Evolutionary conservation across 2,329 filamentous ascomycete genomes (phyloP).

Genomic region (Aureobasidium melanogenum): DNA sequence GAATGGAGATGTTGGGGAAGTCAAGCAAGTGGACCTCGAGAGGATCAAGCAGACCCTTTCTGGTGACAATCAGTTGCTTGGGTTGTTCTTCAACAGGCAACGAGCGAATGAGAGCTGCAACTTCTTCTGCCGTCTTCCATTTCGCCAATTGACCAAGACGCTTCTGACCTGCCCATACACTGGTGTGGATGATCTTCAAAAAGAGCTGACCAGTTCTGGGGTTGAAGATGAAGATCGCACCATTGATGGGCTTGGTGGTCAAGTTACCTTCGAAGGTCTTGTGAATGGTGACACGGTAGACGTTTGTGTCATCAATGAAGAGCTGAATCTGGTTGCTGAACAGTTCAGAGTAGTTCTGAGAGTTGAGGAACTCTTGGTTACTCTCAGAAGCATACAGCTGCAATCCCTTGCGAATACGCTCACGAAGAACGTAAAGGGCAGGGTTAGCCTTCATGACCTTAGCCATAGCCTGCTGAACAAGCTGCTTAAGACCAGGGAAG

Average conservation of each 20-base stretch:
- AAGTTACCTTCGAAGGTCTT: slow-evolving; percentile 99
- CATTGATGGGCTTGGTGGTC: slow-evolving; percentile 98
- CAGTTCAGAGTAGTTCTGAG: slow-evolving; percentile 96
- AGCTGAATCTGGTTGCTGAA: slow-evolving; percentile 99
- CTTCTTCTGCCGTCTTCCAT: slow-evolving; percentile 99
- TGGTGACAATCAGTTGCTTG: slow-evolving; percentile 95
- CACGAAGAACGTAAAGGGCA: slow-evolving; percentile 86
- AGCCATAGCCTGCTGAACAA: slow-evolving; percentile 96
- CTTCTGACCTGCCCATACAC: slow-evolving; percentile 98
- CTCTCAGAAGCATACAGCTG: slow-evolving; percentile 97
- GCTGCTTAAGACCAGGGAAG: slow-evolving; percentile 92
- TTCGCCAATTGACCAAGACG: slow-evolving; percentile 97
- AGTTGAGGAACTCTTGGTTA: slow-evolving; percentile 98
- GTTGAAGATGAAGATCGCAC: slow-evolving; percentile 99
- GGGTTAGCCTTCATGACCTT: slow-evolving; percentile 99
- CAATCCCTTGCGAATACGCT: slow-evolving; percentile 96
- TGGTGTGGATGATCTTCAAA: slow-evolving; percentile 98
- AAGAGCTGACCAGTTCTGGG: slow-evolving; percentile 96
- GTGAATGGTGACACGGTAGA: slow-evolving; percentile 98
- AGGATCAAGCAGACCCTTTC: slow-evolving; percentile 93
- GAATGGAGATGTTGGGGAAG: slow-evolving; percentile 98
- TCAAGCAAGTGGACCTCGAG: slow-evolving; percentile 95
- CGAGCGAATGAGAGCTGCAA: slow-evolving; percentile 90
- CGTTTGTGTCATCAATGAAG: slow-evolving; percentile 98
- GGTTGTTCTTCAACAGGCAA: slow-evolving; percentile 96